Base-by-base conservation (phyloP, 306 rosid species). In the Prunus campanulata region DNA sequence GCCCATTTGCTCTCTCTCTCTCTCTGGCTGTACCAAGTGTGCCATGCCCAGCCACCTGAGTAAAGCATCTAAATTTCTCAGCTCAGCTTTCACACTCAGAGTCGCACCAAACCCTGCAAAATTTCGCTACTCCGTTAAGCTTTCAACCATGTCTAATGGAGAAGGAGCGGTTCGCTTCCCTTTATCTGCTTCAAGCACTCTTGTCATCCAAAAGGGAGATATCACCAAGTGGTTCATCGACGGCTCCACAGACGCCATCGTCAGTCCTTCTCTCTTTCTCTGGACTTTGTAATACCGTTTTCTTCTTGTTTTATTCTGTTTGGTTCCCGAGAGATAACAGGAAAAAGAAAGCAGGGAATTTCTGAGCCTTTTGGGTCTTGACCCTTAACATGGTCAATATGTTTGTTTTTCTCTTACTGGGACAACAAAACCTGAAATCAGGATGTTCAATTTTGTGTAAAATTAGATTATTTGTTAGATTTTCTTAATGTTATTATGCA, bases 191-290 rank as follows among this genome's bases (percentile, higher is more conserved):
- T 77, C 90, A 13, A 77, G 70, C 68, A 70, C 88, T 55, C 83
- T 92, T 81, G 86, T 90, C 73, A 89, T 94, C 77, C 95, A 92
- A 83, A 86, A 68, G 83, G 98, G 98, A 2, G 98, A 94, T 71
- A 85, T 94, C 83, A 90, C 98, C 22, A 74, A 87, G 77, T 94
- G 98, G 98, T 92, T 82, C 81, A 69, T 92, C 77, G 83, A 92
- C 54, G 89, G 91, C 71, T 79, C 88, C 68, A 82, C 97, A 35
- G 97, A 92, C 74, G 98, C 98, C 82, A 86, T 92, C 27, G 97
- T 91, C 66, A 46, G 85, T 78, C 24, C 71, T 71, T 59, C 87
- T 76, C 60, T 66, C 59, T 77, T 60, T 76, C 47, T 82, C 71
- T 61, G 30, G 62, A 4, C 27, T 55, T 71, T 50, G 6, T 52